Evolutionary conservation across 441 rosid genomes (phyloP), one percentile per base, ranked within the genome.

Genomic region (Breynia disticha): DNA sequence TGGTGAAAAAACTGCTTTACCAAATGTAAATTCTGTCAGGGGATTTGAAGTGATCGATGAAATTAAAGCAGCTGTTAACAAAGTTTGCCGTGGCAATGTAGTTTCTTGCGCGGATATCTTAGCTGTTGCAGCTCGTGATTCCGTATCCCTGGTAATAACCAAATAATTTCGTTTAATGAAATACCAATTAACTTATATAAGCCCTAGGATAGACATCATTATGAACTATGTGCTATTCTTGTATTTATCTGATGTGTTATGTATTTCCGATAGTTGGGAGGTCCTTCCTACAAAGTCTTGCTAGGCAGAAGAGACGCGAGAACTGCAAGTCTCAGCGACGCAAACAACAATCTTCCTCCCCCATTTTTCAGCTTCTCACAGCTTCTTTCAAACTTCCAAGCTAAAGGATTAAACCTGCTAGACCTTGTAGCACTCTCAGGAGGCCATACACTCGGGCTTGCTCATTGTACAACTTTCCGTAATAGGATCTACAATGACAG

Each of bases 351-450:
- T 62, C 28, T 67, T n/a, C 72, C 76, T 0, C 10, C 49, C 0
- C 62, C 72, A 7, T 11, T 17, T 39, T 43, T 57, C 46, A 57
- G 42, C 63, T 35, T 64, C 24, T 41, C 63, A 0, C 32, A 50
- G 22, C 65, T 67, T 24, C 56, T 71, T 18, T 20, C 19, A 35
- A 55, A 6, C 46, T 71, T 71, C 72, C 46, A 18, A 21, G 54
- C 63, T 4, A 61, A 64, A 10, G 72, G 70, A 9, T 58, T 72
- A 3, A 14, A 53, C 35, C 52, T 55, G 11, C 24, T 39, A 41
- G 72, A 67, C 56, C 54, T 72, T n/a, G 65, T 72, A 10, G 65
- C 67, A 0, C 72, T 72, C 59, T 67, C 70, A 1, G 67, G 76
- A 0, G 72, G 57, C 16, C 76, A 67, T 62, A 67, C 67, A 12